Conservation (phyloP, 129 eudicot species). For the Saposhnikovia divaricata region DNA sequence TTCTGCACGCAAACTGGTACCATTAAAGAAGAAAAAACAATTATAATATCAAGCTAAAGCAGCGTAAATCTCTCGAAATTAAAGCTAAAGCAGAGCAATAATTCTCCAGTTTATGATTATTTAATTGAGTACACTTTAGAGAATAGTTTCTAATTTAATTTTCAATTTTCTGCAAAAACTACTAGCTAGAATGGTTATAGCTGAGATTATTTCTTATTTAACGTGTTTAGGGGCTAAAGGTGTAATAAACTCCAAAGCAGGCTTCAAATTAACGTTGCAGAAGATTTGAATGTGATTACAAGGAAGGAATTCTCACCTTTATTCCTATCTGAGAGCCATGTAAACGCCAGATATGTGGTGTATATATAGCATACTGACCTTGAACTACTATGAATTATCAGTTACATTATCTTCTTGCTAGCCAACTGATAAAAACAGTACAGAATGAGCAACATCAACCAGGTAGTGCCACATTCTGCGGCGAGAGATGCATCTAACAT, state of each 20-base stretch:
- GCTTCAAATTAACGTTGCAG: conserved; percentile 25
- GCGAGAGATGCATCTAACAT: not conserved
- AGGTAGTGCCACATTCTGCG: not conserved
- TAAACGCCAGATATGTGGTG: not conserved
- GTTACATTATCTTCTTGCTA: not conserved
- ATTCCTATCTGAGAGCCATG: conserved; percentile 23
- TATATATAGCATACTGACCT: not conserved
- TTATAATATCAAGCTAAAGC: not conserved
- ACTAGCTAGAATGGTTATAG: no score
- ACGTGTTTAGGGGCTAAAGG: no score
- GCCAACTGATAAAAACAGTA: not conserved
- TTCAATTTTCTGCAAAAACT: no score
- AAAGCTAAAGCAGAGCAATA: not conserved
- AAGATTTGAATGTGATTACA: conserved; percentile 24
- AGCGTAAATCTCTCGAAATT: not conserved
- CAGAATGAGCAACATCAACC: conserved; percentile 4
- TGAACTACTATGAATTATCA: not conserved
- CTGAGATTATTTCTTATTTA: no score
- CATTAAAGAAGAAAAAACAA: not conserved
- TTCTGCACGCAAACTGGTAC: conserved; percentile 2
- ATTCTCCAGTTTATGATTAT: not conserved
- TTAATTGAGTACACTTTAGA: not conserved
- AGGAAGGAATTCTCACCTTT: conserved; percentile 65
- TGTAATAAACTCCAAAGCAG: not conserved
- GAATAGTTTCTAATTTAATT: not conserved